Evolutionary conservation across 129 eudicot genomes (phyloP), one percentile per base, ranked within the genome.

Genomic region (Tagetes erecta): DNA sequence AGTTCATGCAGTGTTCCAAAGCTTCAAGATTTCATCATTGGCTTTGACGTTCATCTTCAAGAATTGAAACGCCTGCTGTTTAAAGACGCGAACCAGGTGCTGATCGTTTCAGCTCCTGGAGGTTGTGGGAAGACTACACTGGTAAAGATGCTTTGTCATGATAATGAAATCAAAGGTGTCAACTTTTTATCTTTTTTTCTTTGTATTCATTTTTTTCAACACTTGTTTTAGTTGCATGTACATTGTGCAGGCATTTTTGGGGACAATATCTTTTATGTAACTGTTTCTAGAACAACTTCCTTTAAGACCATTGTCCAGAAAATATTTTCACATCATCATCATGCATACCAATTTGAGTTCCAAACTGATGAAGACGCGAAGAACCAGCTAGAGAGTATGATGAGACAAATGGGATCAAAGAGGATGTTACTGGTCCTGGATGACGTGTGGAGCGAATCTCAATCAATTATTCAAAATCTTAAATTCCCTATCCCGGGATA

Each of bases 41-140:
- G 87, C 1, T 75, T 83, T 63, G 81, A 75, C 70, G 42, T 6
- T 47, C 83, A 76, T 72, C 78, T 83, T 46, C 64, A 40, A 64
- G 78, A 74, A 56, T 0, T 83, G 67, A 83, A 83, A 75, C 68
- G 35, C 13, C 34, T 58, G 74, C 33, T 83, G 81, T 67, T 79
- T 0, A 75, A 49, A 10, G 75, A 66, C 62, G 79, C 38, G 0
- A 63, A 8, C 1, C 77, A 76, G 41, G 81, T 79, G 34, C 27
- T 83, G 30, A 73, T 76, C 0, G 56, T 83, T 71, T 83, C 87
- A 42, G 87, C 87, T 70, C 84, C 84, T 0, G 84, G 84, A 62
- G 87, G 87, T 5, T 79, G 87, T 71, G 87, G 87, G 47, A 83
- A 83, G 71, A 83, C 87, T 51, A 79, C 86, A 2, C 60, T 83